Base-by-base conservation (phyloP, 2,329 filamentous ascomycete species). In the Samsoniella hepiali region DNA sequence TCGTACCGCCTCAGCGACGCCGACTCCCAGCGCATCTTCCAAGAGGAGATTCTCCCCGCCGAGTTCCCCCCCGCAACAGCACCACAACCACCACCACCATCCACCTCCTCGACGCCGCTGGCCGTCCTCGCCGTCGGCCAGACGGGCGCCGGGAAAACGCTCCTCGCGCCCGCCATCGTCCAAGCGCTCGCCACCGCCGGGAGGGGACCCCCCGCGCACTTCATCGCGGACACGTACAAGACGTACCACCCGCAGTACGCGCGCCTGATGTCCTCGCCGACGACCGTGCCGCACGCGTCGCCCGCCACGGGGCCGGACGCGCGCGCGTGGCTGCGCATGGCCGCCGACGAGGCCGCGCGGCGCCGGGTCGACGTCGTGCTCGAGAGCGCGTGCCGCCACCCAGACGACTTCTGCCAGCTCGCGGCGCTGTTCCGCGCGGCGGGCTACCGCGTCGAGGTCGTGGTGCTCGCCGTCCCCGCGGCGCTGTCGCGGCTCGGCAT, bases 181-280 rank as follows among this genome's bases (percentile, higher is more conserved):
- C 55, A 65, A 4, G 75, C 76, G 53, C 68, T 81, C 32, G 36
- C 50, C 22, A 36, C 58, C 15, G 56, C 65, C 58, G 27, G 3
- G 17, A 59, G 34, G 13, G 22, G 22, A 22, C 22, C 22, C 22
- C 64, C 71, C 17, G 74, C 73, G 22, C 79, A 82, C 71, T 75
- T 82, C 66, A 77, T 82, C 62, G 79, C 79, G 61, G 79, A 82
- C 73, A 78, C 77, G 29, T 81, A 80, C 76, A 82, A 82, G 68
- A 75, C 76, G 4, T 77, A 80, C 71, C 79, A 82, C 69, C 80
- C 80, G 0, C 65, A 72, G 22, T 81, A 80, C 69, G 36, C 66
- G 15, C n/a, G 59, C 3, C 71, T 78, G 32, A 65, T 76, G 5
- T 65, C 70, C 22, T 67, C 67, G 2, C 11, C 38, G 2, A 65